phyloP scores from a whole-genome alignment of 495 filamentous ascomycete species.

The Stereocaulon alpinum region DNA sequence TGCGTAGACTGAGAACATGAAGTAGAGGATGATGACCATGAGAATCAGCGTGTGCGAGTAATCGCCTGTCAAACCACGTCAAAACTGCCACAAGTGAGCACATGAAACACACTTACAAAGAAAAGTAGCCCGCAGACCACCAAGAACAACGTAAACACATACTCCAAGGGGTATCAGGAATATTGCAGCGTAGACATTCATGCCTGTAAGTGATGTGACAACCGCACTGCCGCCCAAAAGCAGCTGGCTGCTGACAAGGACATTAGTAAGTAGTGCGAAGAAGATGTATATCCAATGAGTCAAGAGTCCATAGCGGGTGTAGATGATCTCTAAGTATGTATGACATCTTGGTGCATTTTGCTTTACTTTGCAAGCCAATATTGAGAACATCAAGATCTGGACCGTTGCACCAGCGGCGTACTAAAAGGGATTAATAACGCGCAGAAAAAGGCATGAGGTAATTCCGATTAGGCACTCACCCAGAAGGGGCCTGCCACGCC shows the following conservation, averaged over 20 bases:
- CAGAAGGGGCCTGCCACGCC: constrained; percentile 41
- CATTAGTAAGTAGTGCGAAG: constrained; percentile 36
- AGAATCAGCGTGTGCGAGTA: constrained; percentile 39
- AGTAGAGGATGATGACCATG: constrained; percentile 35
- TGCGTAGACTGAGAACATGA: constrained; percentile 38
- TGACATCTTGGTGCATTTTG: constrained; percentile 31
- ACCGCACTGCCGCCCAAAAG: constrained; percentile 35
- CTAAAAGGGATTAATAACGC: background rate
- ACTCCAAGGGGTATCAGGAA: constrained; percentile 37
- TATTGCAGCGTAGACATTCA: constrained; percentile 36
- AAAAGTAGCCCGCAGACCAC: constrained; percentile 33
- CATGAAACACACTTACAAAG: background rate
- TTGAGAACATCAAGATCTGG: constrained; percentile 35
- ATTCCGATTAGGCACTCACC: constrained; percentile 14
- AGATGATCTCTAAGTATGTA: constrained; percentile 34
- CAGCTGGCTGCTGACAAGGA: constrained; percentile 33
- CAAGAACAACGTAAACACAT: constrained; percentile 34
- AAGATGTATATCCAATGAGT: constrained; percentile 34
- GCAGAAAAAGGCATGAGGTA: background rate
- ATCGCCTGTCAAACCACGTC: constrained; percentile 22
- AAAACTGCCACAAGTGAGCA: background rate
- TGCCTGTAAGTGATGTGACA: constrained; percentile 35
- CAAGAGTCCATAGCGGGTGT: constrained; percentile 29
- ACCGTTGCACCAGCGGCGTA: constrained; percentile 34
- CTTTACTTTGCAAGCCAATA: constrained; percentile 36